A percentile compares a stretch with the other conserved stretches of the same genome.
Conservation (phyloP, 2,329 filamentous ascomycete species). For the Stagonosporopsis chrysanthemi region DNA sequence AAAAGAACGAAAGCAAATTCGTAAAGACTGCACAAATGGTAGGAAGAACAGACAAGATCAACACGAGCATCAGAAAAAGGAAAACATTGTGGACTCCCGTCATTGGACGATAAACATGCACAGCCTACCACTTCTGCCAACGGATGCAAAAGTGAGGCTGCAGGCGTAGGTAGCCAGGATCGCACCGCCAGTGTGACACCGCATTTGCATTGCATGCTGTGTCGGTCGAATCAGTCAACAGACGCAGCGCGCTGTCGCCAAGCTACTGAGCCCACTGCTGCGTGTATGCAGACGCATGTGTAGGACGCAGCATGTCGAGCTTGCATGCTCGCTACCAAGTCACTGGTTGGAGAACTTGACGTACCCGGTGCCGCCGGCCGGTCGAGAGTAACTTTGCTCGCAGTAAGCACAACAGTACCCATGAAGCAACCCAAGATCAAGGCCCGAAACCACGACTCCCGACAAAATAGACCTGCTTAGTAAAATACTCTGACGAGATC, state of each 20-base stretch:
- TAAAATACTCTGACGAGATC: constrained; percentile 39
- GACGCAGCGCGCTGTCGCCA: too few species aligned
- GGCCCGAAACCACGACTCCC: background rate
- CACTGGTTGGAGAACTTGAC: background rate
- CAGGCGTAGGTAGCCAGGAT: background rate
- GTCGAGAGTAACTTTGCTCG: background rate
- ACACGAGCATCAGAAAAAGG: background rate
- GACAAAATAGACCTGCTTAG: constrained; percentile 18
- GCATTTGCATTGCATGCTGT: background rate
- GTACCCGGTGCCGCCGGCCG: background rate
- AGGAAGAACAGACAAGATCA: background rate
- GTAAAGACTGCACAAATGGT: background rate
- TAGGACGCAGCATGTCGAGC: background rate
- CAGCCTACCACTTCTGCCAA: background rate
- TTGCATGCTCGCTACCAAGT: background rate
- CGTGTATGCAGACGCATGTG: background rate
- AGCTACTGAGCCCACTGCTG: background rate
- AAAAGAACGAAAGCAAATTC: background rate
- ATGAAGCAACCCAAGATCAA: background rate
- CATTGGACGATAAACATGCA: background rate
- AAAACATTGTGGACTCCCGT: background rate
- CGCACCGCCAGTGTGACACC: background rate
- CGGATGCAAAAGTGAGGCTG: constrained; percentile 7
- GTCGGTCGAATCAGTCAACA: background rate
- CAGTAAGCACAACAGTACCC: background rate